Evolutionary conservation across 176 grass and related monocot species (phyloP).

Genomic region (Avena eriantha): DNA sequence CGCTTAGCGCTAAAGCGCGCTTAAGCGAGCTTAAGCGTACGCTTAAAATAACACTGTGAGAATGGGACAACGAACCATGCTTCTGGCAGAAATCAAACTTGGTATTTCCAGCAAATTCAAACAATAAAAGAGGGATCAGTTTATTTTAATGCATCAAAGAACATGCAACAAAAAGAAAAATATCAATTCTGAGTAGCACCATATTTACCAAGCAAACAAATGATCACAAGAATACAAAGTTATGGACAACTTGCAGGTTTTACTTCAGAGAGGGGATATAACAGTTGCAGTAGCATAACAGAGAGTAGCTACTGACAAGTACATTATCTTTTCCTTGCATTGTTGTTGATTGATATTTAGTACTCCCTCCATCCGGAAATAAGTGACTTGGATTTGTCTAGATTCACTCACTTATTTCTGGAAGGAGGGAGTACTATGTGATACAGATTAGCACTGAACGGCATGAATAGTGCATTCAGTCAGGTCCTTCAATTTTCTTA

Average conservation of each 20-base stretch:
- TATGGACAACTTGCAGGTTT: background rate
- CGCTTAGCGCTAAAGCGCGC: no score
- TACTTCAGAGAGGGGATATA: background rate
- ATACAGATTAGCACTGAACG: background rate
- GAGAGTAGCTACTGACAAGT: background rate
- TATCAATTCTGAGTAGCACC: constrained; percentile 16
- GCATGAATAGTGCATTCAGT: background rate
- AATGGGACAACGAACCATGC: background rate
- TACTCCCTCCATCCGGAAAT: background rate
- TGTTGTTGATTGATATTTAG: background rate
- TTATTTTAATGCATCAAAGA: constrained; percentile 22
- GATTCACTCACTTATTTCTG: no score
- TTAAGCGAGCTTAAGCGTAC: no score
- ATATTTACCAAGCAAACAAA: background rate
- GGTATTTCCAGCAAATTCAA: constrained; percentile 13
- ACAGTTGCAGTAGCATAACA: background rate
- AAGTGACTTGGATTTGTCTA: no score
- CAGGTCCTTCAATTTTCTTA: background rate
- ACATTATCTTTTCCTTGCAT: background rate
- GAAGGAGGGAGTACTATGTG: background rate
- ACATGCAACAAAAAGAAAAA: constrained; percentile 22
- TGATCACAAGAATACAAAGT: background rate
- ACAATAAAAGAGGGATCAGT: background rate
- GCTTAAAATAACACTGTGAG: background rate
- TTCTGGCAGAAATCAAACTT: constrained; percentile 23